Conservation (phyloP, 2,329 filamentous ascomycete genomes). For the Phialophora verrucosa region DNA sequence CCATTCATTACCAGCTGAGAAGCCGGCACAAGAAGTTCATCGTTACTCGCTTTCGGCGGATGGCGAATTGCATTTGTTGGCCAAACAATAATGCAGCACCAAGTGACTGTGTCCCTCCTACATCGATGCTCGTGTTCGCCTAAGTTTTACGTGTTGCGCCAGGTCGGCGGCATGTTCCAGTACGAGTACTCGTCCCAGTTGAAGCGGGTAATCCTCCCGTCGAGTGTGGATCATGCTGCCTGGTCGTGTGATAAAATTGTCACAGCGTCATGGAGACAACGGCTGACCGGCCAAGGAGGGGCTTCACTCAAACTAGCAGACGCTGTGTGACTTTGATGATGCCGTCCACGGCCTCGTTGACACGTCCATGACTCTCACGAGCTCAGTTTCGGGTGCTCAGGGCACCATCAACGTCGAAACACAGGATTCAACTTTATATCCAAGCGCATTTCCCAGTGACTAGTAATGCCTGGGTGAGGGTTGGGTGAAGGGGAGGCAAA, state of each 20-base stretch:
- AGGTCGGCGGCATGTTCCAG: not conserved
- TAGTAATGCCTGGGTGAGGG: not conserved
- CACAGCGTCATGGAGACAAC: constrained; percentile 3
- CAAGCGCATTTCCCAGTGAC: not conserved
- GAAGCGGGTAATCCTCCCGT: not conserved
- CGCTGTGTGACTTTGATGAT: not conserved
- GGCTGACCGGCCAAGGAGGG: constrained; percentile 8
- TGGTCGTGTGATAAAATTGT: constrained; percentile 1
- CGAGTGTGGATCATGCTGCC: not conserved
- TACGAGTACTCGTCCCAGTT: not conserved
- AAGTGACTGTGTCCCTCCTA: not conserved
- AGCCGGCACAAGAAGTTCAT: no score
- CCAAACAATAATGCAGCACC: no score
- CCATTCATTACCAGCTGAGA: not conserved
- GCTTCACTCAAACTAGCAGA: not conserved
- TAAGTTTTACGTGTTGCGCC: not conserved
- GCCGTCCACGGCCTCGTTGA: not conserved
- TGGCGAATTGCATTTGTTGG: no score
- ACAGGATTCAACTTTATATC: not conserved
- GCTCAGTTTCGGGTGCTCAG: not conserved
- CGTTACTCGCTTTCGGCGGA: no score
- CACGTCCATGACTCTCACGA: not conserved
- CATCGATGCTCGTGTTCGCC: not conserved
- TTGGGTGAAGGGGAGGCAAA: not conserved
- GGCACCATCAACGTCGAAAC: not conserved